Evolutionary conservation across 1,139 yeast species (phyloP).

Genomic region (Saccharomyces hybrid): DNA sequence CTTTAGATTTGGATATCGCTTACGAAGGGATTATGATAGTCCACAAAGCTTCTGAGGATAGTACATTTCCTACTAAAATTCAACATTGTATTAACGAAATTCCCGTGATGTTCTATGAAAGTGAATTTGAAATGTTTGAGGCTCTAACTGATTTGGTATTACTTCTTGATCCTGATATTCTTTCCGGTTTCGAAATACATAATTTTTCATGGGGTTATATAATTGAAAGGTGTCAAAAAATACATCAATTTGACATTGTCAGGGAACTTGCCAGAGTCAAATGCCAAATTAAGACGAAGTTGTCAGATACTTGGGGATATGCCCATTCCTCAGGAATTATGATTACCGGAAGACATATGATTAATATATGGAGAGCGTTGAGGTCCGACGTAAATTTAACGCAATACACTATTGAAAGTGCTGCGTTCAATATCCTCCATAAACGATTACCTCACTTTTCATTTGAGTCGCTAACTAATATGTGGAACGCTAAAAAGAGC

Average conservation of each 20-base stretch:
- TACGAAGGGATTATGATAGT: constrained; percentile 35
- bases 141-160: constrained; percentile 51
- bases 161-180: constrained; percentile 73
- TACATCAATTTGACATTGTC: constrained; percentile 47
- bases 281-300: constrained; percentile 43
- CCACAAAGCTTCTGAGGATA: constrained; percentile 5
- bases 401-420: constrained; percentile 71
- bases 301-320: constrained; percentile 75
- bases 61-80: constrained; percentile 5
- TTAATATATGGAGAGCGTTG: constrained; percentile 78
- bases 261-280: constrained; percentile 46
- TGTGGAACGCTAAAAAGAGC: constrained; percentile 37
- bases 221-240: constrained; percentile 51
- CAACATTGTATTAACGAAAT: constrained; percentile 13
- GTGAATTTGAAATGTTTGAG: constrained; percentile 52
- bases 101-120: constrained; percentile 33
- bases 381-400: constrained; percentile 55
- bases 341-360: constrained; percentile 71
- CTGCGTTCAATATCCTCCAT: constrained; percentile 60
- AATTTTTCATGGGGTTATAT: constrained; percentile 84
- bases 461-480: constrained; percentile 42
- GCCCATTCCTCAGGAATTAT: constrained; percentile 64
- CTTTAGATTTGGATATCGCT: constrained; percentile 28
- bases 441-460: constrained; percentile 58
- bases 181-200: constrained; percentile 81